Evolutionary conservation across 148 eudicot genomes (phyloP).

Genomic region (Amaranthus hypochondriacus): DNA sequence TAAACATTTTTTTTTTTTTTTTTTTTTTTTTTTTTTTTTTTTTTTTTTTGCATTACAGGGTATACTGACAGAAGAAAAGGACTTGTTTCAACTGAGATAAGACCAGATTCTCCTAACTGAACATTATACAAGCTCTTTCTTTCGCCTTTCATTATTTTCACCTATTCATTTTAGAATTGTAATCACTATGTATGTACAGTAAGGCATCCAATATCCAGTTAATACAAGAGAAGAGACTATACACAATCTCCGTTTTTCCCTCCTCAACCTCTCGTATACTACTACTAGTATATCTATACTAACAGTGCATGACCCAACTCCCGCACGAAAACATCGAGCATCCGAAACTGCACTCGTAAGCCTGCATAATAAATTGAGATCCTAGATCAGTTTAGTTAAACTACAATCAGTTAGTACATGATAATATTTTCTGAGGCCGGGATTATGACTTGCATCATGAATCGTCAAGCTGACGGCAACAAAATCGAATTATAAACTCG

Average conservation of each 20-base stretch:
- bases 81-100: too few relatives aligned
- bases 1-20: too few relatives aligned
- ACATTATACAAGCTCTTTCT: too few relatives aligned
- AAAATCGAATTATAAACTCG: background rate
- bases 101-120: too few relatives aligned
- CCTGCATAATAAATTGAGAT: background rate
- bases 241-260: conserved; percentile 1
- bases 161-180: too few relatives aligned
- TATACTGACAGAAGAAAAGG: too few relatives aligned
- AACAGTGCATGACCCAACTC: background rate
- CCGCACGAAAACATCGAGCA: conserved; percentile 1
- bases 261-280: background rate
- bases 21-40: too few relatives aligned
- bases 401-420: background rate
- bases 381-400: background rate
- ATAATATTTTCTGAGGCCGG: background rate
- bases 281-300: background rate
- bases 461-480: background rate
- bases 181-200: background rate
- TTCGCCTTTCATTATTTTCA: too few relatives aligned
- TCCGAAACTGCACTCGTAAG: background rate
- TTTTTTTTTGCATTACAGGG: too few relatives aligned
- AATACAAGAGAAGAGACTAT: background rate
- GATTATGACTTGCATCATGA: background rate
- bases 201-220: background rate